A percentile compares a stretch with the other conserved stretches of the same genome.
Evolutionary conservation across 352 stramenopile species (phyloP).

Genomic region (Globisporangium echinulatum): DNA sequence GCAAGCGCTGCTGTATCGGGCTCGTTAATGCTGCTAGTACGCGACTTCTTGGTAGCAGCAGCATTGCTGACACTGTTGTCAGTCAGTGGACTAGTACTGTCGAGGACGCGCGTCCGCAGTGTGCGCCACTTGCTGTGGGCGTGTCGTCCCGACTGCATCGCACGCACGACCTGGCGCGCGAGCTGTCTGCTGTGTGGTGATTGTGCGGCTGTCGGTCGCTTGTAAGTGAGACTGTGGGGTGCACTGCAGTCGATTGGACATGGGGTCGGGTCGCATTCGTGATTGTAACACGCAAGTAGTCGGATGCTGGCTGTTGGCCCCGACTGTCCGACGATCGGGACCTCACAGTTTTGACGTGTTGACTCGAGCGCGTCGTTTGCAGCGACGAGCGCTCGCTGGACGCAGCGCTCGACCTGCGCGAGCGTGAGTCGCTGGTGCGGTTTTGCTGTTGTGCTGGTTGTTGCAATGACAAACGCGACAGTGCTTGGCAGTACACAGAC

Average conservation of each 20-base stretch:
- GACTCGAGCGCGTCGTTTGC: conserved; percentile 17
- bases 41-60: conserved; percentile 5
- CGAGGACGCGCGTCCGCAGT: conserved; percentile 9
- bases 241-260: conserved; percentile 15
- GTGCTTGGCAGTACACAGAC: conserved; percentile 23
- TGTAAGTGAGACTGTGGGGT: conserved; percentile 11
- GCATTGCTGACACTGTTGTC: background rate
- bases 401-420: conserved; percentile 21
- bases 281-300: conserved; percentile 8
- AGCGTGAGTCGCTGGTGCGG: conserved; percentile 9
- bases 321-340: too few relatives aligned
- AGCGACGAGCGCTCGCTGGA: conserved; percentile 21
- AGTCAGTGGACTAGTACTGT: background rate
- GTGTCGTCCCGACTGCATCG: conserved; percentile 2
- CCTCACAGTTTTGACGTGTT: background rate
- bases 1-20: conserved; percentile 26
- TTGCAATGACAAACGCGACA: conserved; percentile 18
- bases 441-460: conserved; percentile 17
- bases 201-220: background rate
- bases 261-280: conserved; percentile 8
- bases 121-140: conserved; percentile 13
- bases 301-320: background rate
- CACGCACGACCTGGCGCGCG: conserved; percentile 13
- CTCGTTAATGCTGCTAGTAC: conserved; percentile 5
- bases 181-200: conserved; percentile 1